A percentile compares a stretch with the other conserved stretches of the same genome.
These are phyloP conservation scores for Tuber borchii DNA, from an alignment of 495 filamentous ascomycete genomes.

Conservation along the genomic window DNA sequence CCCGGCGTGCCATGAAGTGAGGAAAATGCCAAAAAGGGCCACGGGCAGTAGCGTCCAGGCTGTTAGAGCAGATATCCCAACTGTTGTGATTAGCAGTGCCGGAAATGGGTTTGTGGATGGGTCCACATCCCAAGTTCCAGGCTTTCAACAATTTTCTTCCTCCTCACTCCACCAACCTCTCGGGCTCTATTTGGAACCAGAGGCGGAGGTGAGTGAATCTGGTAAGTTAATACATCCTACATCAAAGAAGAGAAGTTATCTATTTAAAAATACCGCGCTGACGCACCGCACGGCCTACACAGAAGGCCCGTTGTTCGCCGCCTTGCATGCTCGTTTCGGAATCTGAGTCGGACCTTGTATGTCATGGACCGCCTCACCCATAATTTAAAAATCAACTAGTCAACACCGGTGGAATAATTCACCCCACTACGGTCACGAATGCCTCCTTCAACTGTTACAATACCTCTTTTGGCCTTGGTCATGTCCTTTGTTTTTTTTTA, in stretches of 20 bases:
- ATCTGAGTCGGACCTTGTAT: not conserved
- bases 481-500: no score
- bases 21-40: not conserved
- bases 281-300: not conserved
- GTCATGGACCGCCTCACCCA: not conserved
- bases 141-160: not conserved
- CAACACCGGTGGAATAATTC: not conserved
- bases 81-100: not conserved
- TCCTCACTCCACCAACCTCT: not conserved
- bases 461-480: not conserved
- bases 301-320: not conserved
- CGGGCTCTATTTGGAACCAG: not conserved
- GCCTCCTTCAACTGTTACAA: not conserved
- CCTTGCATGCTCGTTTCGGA: not conserved
- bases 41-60: not conserved
- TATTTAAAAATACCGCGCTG: not conserved
- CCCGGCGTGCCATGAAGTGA: not conserved
- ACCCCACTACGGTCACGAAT: not conserved
- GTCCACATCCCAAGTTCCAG: not conserved
- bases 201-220: not conserved
- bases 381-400: not conserved
- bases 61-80: fast-evolving
- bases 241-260: not conserved
- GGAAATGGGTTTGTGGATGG: not conserved
- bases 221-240: not conserved